Evolutionary conservation across 768 basidiomycete species (phyloP).

Genomic region (Melanogaster broomeanus): DNA sequence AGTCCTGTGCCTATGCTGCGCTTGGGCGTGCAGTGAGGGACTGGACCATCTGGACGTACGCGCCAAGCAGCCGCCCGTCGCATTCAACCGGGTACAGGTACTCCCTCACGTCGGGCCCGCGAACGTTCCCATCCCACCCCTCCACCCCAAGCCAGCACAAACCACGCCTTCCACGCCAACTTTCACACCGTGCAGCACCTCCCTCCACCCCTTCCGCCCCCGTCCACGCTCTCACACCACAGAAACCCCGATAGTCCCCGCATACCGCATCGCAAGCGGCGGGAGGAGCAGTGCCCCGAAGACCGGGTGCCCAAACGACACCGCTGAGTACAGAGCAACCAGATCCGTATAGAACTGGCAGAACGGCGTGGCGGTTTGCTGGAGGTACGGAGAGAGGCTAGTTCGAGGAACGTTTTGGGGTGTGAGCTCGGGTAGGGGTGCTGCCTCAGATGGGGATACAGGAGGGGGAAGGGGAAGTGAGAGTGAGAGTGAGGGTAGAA

Average conservation of each 20-base stretch:
- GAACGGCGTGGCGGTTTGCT: slow-evolving; percentile 66
- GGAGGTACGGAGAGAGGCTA: slow-evolving; percentile 60
- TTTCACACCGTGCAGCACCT: slow-evolving; percentile 55
- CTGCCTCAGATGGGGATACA: no score
- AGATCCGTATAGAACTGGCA: slow-evolving; percentile 95
- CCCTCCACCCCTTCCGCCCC: slow-evolving; percentile 20
- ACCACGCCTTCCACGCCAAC: slow-evolving; percentile 52
- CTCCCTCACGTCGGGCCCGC: slow-evolving; percentile 44
- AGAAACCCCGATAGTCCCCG: slow-evolving; percentile 81
- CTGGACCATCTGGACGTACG: slow-evolving; percentile 64
- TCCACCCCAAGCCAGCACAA: slow-evolving; percentile 9
- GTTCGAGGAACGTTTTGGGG: slow-evolving; percentile 45
- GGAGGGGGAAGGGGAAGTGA: slow-evolving; percentile 65
- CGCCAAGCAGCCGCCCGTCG: slow-evolving; percentile 58
- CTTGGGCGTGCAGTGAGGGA: slow-evolving; percentile 46
- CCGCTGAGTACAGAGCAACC: slow-evolving; percentile 84
- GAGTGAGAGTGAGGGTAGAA: no score
- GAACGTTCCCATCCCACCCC: background rate
- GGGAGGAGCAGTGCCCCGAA: slow-evolving; percentile 79
- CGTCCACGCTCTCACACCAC: slow-evolving; percentile 78
- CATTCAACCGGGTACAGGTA: slow-evolving; percentile 75
- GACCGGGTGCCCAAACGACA: slow-evolving; percentile 80
- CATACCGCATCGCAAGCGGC: slow-evolving; percentile 74
- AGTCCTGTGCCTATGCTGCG: slow-evolving; percentile 45
- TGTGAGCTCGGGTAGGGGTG: slow-evolving; percentile 2